Percentiles rank a stretch among this genome's conserved stretches.
These are phyloP conservation scores for Microcyclosporella mali DNA, from an alignment of 2,329 filamentous ascomycete species.

Conservation along the genomic window DNA sequence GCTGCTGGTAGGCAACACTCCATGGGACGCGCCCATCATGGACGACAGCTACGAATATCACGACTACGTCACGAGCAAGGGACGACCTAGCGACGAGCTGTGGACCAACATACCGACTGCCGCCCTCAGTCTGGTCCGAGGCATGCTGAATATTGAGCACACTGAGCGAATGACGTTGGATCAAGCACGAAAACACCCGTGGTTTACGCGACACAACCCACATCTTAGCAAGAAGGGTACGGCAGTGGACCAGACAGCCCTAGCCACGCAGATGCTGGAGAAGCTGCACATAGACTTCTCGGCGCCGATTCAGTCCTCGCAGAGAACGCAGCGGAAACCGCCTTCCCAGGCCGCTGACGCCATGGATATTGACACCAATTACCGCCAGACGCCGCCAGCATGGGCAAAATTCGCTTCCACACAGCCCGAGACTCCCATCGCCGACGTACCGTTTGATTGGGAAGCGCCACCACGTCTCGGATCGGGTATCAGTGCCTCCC, in stretches of 20 bases:
- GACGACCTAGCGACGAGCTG: slow-evolving; percentile 72
- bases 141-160: slow-evolving; percentile 83
- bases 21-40: slow-evolving; percentile 85
- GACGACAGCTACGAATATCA: slow-evolving; percentile 80
- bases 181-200: slow-evolving; percentile 83
- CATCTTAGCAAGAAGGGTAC: slow-evolving; percentile 69
- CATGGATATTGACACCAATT: slow-evolving; percentile 63
- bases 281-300: slow-evolving; percentile 83
- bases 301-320: slow-evolving; percentile 54
- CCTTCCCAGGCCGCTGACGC: slow-evolving; percentile 28
- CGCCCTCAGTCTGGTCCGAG: slow-evolving; percentile 74
- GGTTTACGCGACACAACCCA: slow-evolving; percentile 80
- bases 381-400: slow-evolving; percentile 29
- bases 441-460: slow-evolving; percentile 75
- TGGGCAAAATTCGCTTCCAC: slow-evolving; percentile 62
- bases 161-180: slow-evolving; percentile 73
- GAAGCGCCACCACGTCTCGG: slow-evolving; percentile 63
- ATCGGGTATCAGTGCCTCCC: slow-evolving; percentile 41
- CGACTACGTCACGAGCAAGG: slow-evolving; percentile 74
- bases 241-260: slow-evolving; percentile 68
- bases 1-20: slow-evolving; percentile 88
- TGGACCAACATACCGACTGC: slow-evolving; percentile 73
- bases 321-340: slow-evolving; percentile 27
- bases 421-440: slow-evolving; percentile 72
- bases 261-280: slow-evolving; percentile 95